These are phyloP conservation scores for Myochromella boudieri DNA, from an alignment of 768 basidiomycete genomes.

Conservation along the genomic window DNA sequence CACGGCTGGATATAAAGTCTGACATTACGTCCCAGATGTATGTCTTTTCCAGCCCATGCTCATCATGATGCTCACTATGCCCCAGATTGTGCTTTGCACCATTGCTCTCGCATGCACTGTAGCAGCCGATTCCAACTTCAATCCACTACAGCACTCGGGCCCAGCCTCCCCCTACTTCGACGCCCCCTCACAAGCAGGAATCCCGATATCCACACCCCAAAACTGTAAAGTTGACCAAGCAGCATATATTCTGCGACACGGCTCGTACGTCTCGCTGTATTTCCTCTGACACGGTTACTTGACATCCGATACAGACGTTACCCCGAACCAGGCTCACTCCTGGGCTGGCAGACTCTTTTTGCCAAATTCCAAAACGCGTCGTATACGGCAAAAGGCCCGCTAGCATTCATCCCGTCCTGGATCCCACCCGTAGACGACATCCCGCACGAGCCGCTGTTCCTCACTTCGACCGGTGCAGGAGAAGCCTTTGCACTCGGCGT, in stretches of 20 bases:
- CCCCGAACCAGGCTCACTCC: conserved; percentile 39
- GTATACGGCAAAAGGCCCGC: conserved; percentile 36
- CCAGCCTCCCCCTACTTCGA: conserved; percentile 42
- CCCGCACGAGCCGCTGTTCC: conserved; percentile 37
- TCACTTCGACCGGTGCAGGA: conserved; percentile 36
- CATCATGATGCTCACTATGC: no score
- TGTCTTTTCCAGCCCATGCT: no score
- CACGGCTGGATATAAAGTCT: no score
- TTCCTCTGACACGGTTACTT: no score
- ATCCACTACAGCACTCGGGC: conserved; percentile 43
- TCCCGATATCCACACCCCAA: conserved; percentile 29
- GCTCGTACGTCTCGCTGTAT: conserved; percentile 34
- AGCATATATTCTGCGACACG: conserved; percentile 43
- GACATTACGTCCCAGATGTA: no score
- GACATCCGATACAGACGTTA: conserved; percentile 40
- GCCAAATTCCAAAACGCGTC: conserved; percentile 39
- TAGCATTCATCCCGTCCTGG: conserved; percentile 42
- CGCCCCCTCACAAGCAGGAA: conserved; percentile 36
- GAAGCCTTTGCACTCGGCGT: conserved; percentile 42
- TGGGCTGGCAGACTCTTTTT: conserved; percentile 37
- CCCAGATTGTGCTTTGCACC: background rate
- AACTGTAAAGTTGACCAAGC: conserved; percentile 44
- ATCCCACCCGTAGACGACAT: conserved; percentile 37
- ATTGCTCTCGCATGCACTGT: background rate
- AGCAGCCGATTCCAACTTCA: conserved; percentile 19